phyloP scores from a whole-genome alignment of 2,329 filamentous ascomycete genomes.

The Trichophyton equinum region DNA sequence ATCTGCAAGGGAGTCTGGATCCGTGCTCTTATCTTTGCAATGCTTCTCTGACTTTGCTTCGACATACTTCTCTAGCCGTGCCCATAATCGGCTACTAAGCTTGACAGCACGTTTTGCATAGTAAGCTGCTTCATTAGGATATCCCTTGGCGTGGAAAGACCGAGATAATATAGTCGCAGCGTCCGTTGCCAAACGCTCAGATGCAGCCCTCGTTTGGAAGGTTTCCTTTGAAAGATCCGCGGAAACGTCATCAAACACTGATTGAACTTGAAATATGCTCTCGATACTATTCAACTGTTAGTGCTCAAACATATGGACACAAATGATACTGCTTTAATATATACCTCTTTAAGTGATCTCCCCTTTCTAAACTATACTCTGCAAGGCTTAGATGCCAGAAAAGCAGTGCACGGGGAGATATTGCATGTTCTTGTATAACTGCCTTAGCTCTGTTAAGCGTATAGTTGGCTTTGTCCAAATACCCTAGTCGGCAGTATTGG shows the following conservation, averaged over 20 bases:
- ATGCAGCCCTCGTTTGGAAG: conserved; percentile 30
- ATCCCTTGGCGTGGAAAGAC: conserved; percentile 47
- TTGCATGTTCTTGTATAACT: conserved; percentile 30
- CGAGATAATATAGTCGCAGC: conserved; percentile 54
- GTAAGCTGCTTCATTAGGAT: conserved; percentile 34
- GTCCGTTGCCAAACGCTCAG: conserved; percentile 45
- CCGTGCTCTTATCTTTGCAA: conserved; percentile 15
- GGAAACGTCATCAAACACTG: conserved; percentile 24
- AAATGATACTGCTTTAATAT: neutral
- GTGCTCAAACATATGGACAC: neutral
- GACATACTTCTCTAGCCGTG: conserved; percentile 36
- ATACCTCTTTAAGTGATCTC: conserved; percentile 50
- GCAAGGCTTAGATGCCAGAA: conserved; percentile 58
- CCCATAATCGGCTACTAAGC: conserved; percentile 41
- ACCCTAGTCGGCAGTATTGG: conserved; percentile 48
- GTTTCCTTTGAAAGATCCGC: conserved; percentile 23
- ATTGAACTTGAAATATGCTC: conserved; percentile 21
- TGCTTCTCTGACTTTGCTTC: conserved; percentile 25
- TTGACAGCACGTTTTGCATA: conserved; percentile 39
- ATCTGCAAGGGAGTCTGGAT: conserved; percentile 27
- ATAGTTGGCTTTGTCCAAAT: conserved; percentile 45
- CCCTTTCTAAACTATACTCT: conserved; percentile 59
- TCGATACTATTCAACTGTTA: conserved; percentile 17
- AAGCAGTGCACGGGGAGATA: conserved; percentile 37
- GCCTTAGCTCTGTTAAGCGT: conserved; percentile 48